phyloP scores from a whole-genome alignment of 306 rosid genomes.

The Castanospermum australe region DNA sequence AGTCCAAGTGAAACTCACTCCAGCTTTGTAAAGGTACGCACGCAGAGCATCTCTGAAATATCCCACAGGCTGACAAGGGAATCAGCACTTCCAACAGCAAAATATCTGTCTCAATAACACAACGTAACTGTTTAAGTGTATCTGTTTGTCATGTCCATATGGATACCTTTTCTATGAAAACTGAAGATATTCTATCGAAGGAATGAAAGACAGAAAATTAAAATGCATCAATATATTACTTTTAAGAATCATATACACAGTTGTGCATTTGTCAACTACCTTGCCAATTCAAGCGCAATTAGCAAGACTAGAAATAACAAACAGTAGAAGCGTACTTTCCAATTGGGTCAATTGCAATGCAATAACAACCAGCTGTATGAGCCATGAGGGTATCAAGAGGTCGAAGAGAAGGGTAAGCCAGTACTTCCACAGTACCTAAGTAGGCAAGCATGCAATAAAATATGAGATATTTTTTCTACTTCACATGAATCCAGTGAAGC shows the following conservation, averaged over 20 bases:
- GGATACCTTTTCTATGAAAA: background rate
- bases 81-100: constrained; percentile 98
- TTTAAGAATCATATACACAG: background rate
- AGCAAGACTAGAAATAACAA: background rate
- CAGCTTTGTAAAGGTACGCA: constrained; percentile 84
- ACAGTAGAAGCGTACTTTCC: constrained; percentile 66
- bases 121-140: background rate
- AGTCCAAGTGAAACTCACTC: constrained; percentile 58
- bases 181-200: background rate
- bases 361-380: constrained; percentile 98
- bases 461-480: constrained; percentile 16
- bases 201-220: constrained; percentile 1
- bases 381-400: constrained; percentile 93
- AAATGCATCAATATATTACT: background rate
- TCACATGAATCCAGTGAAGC: background rate
- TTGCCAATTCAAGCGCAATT: background rate
- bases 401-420: constrained; percentile 85
- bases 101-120: constrained; percentile 52
- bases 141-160: background rate
- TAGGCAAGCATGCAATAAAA: constrained; percentile 1
- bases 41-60: constrained; percentile 95
- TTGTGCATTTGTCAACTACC: background rate
- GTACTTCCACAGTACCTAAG: constrained; percentile 88
- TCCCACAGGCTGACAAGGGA: constrained; percentile 96
- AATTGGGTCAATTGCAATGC: constrained; percentile 92